Evolutionary conservation across 2,329 filamentous ascomycete species (phyloP).

Genomic region (Thielaviopsis euricoi): DNA sequence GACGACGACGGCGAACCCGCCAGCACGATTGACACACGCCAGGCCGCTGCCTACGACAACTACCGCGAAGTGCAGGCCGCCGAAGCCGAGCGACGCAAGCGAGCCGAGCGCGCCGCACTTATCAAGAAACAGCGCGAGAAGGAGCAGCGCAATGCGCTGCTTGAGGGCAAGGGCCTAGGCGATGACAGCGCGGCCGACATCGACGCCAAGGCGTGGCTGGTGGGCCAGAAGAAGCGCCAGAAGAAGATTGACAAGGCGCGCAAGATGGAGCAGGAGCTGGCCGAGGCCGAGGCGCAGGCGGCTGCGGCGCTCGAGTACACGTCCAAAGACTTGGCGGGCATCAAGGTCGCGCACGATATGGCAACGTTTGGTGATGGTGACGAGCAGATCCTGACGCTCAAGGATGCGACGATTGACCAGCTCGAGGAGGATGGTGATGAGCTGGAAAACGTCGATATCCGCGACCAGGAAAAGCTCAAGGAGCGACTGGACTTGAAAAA

Average conservation of each 20-base stretch:
- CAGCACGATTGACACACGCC: slow-evolving; percentile 71
- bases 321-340: slow-evolving; percentile 68
- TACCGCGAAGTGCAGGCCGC: slow-evolving; percentile 49
- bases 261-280: slow-evolving; percentile 57
- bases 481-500: slow-evolving; percentile 79
- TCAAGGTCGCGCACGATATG: slow-evolving; percentile 82
- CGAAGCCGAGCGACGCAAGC: slow-evolving; percentile 59
- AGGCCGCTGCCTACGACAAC: slow-evolving; percentile 59
- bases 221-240: slow-evolving; percentile 80
- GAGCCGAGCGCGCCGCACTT: slow-evolving; percentile 64
- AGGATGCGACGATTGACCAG: slow-evolving; percentile 73
- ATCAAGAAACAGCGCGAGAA: slow-evolving; percentile 78
- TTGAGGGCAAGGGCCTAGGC: slow-evolving; percentile 73
- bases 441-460: slow-evolving; percentile 59
- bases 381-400: slow-evolving; percentile 86
- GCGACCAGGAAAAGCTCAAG: slow-evolving; percentile 53
- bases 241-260: slow-evolving; percentile 73
- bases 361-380: slow-evolving; percentile 58
- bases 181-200: slow-evolving; percentile 55
- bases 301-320: slow-evolving; percentile 57
- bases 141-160: slow-evolving; percentile 55
- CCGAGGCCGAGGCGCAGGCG: slow-evolving; percentile 52
- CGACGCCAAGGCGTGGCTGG: slow-evolving; percentile 75
- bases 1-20: slow-evolving; percentile 51
- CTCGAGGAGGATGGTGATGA: slow-evolving; percentile 74